phyloP scores from a whole-genome alignment of 1,284 basidiomycete genomes.

The Leccinum insolens region DNA sequence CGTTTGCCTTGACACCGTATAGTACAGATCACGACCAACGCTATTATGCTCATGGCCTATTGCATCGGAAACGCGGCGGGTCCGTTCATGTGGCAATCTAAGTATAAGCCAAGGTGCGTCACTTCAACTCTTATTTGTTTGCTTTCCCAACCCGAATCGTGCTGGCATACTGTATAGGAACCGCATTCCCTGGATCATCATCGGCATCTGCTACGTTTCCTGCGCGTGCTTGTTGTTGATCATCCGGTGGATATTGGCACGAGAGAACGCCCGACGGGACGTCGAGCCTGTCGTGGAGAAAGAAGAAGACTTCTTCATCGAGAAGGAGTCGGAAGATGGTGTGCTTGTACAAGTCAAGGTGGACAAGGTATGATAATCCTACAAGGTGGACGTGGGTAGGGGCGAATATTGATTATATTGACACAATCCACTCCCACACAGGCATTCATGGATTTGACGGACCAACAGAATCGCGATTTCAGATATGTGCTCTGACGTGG shows the following conservation, averaged over 20 bases:
- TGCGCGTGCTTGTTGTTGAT: slow-evolving; percentile 53
- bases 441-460: not conserved
- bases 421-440: not conserved
- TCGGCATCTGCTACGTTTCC: slow-evolving; percentile 54
- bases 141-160: not conserved
- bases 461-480: not conserved
- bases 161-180: slow-evolving; percentile 40
- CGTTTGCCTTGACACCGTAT: not conserved
- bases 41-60: slow-evolving; percentile 70
- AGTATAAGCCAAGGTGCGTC: slow-evolving; percentile 62
- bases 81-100: slow-evolving; percentile 77
- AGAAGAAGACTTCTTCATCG: slow-evolving; percentile 64
- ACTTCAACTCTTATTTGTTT: not conserved
- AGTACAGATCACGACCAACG: slow-evolving; percentile 58
- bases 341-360: slow-evolving; percentile 55
- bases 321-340: slow-evolving; percentile 45
- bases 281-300: slow-evolving; percentile 52
- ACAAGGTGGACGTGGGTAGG: not conserved
- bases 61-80: slow-evolving; percentile 71
- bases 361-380: slow-evolving; percentile 49
- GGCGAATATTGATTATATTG: not conserved
- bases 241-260: slow-evolving; percentile 57
- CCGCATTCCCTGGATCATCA: slow-evolving; percentile 68
- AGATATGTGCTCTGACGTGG: not conserved
- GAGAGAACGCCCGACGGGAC: slow-evolving; percentile 69